Evolutionary conservation across 2,329 filamentous ascomycete genomes (phyloP), one percentile per base, ranked within the genome.

Genomic region (Teratosphaeria nubilosa): DNA sequence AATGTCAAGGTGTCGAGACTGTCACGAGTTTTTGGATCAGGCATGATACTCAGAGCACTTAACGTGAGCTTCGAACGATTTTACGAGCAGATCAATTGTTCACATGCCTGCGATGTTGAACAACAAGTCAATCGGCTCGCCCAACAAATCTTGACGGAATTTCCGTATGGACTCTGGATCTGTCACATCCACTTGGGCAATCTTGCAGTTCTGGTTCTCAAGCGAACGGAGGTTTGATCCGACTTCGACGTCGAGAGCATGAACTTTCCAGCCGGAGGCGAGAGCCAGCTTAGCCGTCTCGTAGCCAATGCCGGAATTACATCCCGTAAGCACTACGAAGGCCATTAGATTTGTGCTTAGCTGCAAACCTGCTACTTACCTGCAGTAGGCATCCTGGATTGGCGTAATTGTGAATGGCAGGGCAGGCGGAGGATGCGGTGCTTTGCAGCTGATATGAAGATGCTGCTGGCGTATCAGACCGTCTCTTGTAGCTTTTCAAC

Each of bases 101-200:
- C 16, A 48, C 24, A 75, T 63, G 31, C 74, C 71, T 5, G 72
- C 72, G 16, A 75, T 66, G 59, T 75, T 75, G 45, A 75, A 65
- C 0, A 76, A 64, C 25, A 75, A 56, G 58, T 75, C 72, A 25
- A 75, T 58, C 9, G 69, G 66, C 25, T 69, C 67, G 48, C 65
- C 66, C 27, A 60, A 53, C 13, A 74, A 61, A 37, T 64, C 62
- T 7, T 64, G 50, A 16, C 67, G 65, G 64, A 75, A 72, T 50
- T 63, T 59, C 14, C 66, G 37, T 57, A 75, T 75, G 52, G 71
- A 71, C 24, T 69, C 64, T 3, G 66, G 67, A 4, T 69, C 71
- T 30, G 69, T 60, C 22, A 75, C 66, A 56, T 75, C 72, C 22
- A 75, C 66, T 48, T 63, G 65, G 41, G 41, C 41, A n/a, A 48